These are phyloP conservation scores for Cantharellus anzutake DNA, from an alignment of 768 basidiomycete species.

Conservation along the genomic window DNA sequence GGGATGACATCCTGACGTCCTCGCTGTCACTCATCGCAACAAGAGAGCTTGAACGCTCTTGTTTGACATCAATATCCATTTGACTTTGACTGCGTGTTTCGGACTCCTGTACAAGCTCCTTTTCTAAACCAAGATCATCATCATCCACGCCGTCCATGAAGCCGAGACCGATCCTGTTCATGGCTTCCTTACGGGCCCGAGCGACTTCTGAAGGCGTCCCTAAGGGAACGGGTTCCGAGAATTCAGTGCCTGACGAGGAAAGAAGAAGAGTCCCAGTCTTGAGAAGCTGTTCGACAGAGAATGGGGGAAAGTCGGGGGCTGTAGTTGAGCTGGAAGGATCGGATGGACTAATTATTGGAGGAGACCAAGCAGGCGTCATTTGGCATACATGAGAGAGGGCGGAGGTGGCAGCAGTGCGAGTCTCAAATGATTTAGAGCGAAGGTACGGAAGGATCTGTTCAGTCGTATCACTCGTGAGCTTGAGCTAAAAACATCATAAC, in stretches of 20 bases:
- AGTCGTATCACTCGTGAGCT: not conserved
- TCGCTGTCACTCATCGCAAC: not conserved
- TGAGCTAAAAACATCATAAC: not conserved
- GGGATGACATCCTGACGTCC: not conserved
- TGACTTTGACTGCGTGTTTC: conserved; percentile 14
- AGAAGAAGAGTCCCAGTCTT: conserved; percentile 62
- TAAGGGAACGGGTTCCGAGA: conserved; percentile 47
- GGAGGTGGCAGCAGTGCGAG: conserved; percentile 72
- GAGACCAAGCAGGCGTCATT: conserved; percentile 60
- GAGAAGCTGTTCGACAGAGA: conserved; percentile 62
- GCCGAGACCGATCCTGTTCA: conserved; percentile 72
- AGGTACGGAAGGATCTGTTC: conserved; percentile 73
- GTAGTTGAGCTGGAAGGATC: not conserved
- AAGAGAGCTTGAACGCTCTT: not conserved
- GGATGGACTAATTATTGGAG: conserved; percentile 21
- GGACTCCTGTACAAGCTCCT: conserved; percentile 48
- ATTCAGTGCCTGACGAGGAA: conserved; percentile 89
- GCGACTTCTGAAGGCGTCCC: conserved; percentile 64
- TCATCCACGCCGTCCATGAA: conserved; percentile 56
- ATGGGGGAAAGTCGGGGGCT: conserved; percentile 44
- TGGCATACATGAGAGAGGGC: conserved; percentile 78
- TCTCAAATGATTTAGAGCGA: conserved; percentile 83
- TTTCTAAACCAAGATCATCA: conserved; percentile 68
- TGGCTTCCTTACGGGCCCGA: conserved; percentile 73
- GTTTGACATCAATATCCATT: not conserved